Percentiles rank a stretch among this genome's conserved stretches.
phyloP scores from a whole-genome alignment of 2,329 filamentous ascomycete genomes.

The Aspergillus proliferans region DNA sequence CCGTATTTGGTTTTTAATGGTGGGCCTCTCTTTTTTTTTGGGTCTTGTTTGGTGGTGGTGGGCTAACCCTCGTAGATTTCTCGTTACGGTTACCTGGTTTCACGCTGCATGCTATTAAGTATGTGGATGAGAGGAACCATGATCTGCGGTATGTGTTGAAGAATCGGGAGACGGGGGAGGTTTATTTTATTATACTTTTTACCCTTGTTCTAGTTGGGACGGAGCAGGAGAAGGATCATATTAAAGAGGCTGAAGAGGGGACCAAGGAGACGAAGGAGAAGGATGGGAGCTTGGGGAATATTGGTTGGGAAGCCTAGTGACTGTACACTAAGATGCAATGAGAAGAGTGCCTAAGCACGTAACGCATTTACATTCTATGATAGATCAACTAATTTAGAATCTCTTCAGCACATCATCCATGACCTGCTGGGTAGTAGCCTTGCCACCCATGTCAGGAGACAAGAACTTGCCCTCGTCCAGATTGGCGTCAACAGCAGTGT shows the following conservation, averaged over 20 bases:
- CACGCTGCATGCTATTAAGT: constrained; percentile 28
- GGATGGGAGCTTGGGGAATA: constrained; percentile 14
- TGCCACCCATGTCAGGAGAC: constrained; percentile 85
- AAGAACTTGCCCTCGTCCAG: constrained; percentile 75
- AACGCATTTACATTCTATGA: constrained; percentile 1
- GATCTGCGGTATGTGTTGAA: constrained; percentile 87
- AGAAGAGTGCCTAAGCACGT: background rate
- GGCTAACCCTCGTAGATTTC: constrained; percentile 23
- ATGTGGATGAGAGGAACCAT: constrained; percentile 64
- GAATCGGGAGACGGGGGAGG: constrained; percentile 64
- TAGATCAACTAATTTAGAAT: constrained; percentile 48
- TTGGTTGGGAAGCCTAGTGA: constrained; percentile 17
- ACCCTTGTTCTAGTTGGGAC: constrained; percentile 53
- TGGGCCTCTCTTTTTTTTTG: constrained; percentile 17
- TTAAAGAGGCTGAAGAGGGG: constrained; percentile 7
- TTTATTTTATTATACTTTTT: constrained; percentile 78
- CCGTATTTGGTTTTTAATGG: constrained; percentile 83
- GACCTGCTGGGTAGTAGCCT: constrained; percentile 77
- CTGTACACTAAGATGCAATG: constrained; percentile 13
- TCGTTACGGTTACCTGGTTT: constrained; percentile 34
- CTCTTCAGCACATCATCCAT: constrained; percentile 78
- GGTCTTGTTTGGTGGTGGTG: background rate
- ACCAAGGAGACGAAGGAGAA: constrained; percentile 2
- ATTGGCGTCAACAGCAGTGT: constrained; percentile 84
- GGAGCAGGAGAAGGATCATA: constrained; percentile 14